A percentile compares a stretch with the other conserved stretches of the same genome.
phyloP scores from a whole-genome alignment of 192 early-diverging fungal genomes.

The Coemansia sp. region DNA sequence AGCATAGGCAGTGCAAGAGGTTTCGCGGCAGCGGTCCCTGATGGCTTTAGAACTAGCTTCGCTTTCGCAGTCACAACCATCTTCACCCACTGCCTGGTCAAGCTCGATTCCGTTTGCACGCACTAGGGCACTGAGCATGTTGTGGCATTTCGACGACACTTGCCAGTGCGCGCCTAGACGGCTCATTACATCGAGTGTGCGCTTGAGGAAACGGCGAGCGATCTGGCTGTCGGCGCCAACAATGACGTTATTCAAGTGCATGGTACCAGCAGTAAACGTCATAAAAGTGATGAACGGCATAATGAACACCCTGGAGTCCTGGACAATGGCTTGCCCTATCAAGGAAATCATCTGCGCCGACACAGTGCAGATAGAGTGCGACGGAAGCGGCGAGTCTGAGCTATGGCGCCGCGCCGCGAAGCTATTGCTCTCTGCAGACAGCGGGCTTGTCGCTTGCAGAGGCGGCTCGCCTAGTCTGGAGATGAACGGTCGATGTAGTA shows the following conservation, averaged over 20 bases:
- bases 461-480: slow-evolving; percentile 30
- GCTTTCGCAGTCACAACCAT: slow-evolving; percentile 1
- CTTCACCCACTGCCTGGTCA: slow-evolving; percentile 25
- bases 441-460: neutral
- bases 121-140: slow-evolving; percentile 48
- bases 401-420: neutral
- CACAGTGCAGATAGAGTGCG: slow-evolving; percentile 52
- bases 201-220: slow-evolving; percentile 51
- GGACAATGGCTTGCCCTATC: slow-evolving; percentile 40
- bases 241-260: slow-evolving; percentile 54
- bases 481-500: slow-evolving; percentile 55
- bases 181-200: slow-evolving; percentile 52
- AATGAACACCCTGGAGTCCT: slow-evolving; percentile 47
- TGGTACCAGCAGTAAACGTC: slow-evolving; percentile 52
- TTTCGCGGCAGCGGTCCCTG: slow-evolving; percentile 31
- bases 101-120: slow-evolving; percentile 44
- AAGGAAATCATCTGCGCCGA: slow-evolving; percentile 53
- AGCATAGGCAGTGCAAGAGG: slow-evolving; percentile 18
- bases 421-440: neutral
- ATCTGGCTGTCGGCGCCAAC: slow-evolving; percentile 48
- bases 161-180: slow-evolving; percentile 52
- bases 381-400: slow-evolving; percentile 30
- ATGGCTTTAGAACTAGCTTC: slow-evolving; percentile 23
- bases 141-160: slow-evolving; percentile 54
- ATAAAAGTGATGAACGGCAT: slow-evolving; percentile 55